phyloP scores from a whole-genome alignment of 306 rosid species.

The Quercus gilva region DNA sequence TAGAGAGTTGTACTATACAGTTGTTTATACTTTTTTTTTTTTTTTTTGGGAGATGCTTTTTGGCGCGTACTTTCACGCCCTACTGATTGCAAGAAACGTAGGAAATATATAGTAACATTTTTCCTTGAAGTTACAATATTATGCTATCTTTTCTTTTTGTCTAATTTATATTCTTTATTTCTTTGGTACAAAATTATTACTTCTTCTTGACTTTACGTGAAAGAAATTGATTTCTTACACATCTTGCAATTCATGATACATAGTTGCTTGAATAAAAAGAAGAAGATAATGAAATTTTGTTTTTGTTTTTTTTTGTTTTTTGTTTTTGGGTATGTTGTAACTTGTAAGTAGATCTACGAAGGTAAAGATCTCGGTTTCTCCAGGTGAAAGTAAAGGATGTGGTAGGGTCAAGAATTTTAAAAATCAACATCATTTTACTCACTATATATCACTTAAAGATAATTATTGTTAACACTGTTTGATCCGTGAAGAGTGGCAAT shows the following conservation, averaged over 20 bases:
- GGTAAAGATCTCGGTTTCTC: background rate
- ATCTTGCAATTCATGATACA: background rate
- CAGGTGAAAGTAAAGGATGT: constrained; percentile 7
- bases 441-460: background rate
- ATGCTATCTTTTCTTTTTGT: background rate
- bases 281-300: background rate
- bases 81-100: background rate
- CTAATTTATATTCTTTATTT: too few relatives aligned
- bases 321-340: background rate
- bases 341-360: background rate
- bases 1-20: constrained; percentile 24
- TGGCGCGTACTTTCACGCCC: constrained; percentile 1
- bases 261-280: background rate
- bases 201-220: too few relatives aligned
- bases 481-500: constrained; percentile 37
- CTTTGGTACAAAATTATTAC: too few relatives aligned
- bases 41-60: background rate
- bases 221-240: background rate
- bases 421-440: constrained; percentile 13
- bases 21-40: constrained; percentile 9
- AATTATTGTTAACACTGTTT: constrained; percentile 23
- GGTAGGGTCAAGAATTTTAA: constrained; percentile 25
- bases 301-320: background rate
- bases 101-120: background rate
- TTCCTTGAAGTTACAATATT: background rate